These are phyloP conservation scores for Volvariella surrecta DNA, from an alignment of 1,284 basidiomycete species.

Conservation along the genomic window DNA sequence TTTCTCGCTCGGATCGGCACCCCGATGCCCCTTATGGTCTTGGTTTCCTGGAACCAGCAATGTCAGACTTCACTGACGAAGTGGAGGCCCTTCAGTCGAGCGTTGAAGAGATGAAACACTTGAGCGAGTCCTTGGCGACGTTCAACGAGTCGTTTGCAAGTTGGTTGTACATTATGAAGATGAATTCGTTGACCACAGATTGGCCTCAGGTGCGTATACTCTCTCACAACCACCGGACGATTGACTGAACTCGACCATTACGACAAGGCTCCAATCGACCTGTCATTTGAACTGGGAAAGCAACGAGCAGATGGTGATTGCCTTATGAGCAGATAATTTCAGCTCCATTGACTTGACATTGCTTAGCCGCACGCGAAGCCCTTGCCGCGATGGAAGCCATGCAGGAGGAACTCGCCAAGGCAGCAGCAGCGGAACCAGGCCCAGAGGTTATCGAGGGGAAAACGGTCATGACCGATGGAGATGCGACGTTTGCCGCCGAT, in stretches of 20 bases:
- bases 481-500: slow-evolving; percentile 31
- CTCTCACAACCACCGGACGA: neutral
- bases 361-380: slow-evolving; percentile 34
- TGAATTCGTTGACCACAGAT: slow-evolving; percentile 90
- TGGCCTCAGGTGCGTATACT: slow-evolving; percentile 69
- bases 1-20: slow-evolving; percentile 66
- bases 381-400: slow-evolving; percentile 34
- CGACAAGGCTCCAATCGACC: slow-evolving; percentile 51
- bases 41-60: slow-evolving; percentile 77
- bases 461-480: slow-evolving; percentile 37
- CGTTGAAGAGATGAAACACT: slow-evolving; percentile 58
- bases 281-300: slow-evolving; percentile 50
- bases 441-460: slow-evolving; percentile 20
- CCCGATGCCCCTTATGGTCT: slow-evolving; percentile 76
- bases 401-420: slow-evolving; percentile 26
- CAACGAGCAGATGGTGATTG: slow-evolving; percentile 46
- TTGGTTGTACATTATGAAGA: slow-evolving; percentile 87
- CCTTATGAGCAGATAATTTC: neutral
- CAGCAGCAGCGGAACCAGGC: slow-evolving; percentile 19
- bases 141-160: slow-evolving; percentile 95
- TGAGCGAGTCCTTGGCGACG: slow-evolving; percentile 70
- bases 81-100: slow-evolving; percentile 73
- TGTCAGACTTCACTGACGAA: slow-evolving; percentile 85
- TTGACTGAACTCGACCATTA: neutral
- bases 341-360: neutral